Evolutionary conservation across 1,284 basidiomycete genomes (phyloP).

Genomic region (Microbotryum scabiosae): DNA sequence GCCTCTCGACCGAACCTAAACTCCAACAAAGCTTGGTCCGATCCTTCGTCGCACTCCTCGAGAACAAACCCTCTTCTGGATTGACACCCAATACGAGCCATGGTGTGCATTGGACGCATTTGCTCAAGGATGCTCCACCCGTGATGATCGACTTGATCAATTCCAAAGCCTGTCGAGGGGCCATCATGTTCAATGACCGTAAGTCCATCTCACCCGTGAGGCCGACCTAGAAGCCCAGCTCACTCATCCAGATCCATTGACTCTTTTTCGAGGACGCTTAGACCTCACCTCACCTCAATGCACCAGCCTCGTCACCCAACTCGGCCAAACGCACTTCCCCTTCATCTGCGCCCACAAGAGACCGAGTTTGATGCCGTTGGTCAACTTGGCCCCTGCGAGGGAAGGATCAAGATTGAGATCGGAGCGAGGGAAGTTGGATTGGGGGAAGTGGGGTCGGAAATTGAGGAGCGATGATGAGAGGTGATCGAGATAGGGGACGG

Average conservation of each 20-base stretch:
- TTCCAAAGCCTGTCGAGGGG: slow-evolving; percentile 85
- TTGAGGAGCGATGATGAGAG: too few species aligned
- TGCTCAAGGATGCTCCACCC: slow-evolving; percentile 66
- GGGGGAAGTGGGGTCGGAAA: neutral
- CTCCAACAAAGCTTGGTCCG: slow-evolving; percentile 36
- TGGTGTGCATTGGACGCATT: slow-evolving; percentile 53
- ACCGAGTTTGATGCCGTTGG: slow-evolving; percentile 42
- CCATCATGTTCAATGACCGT: slow-evolving; percentile 90
- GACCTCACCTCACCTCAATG: slow-evolving; percentile 60
- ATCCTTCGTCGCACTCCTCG: slow-evolving; percentile 12
- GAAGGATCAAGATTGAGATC: neutral
- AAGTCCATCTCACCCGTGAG: neutral
- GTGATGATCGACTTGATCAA: slow-evolving; percentile 73
- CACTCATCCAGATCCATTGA: neutral
- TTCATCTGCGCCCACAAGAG: slow-evolving; percentile 89
- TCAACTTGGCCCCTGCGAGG: slow-evolving; percentile 25
- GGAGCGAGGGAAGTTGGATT: neutral
- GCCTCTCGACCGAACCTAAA: slow-evolving; percentile 29
- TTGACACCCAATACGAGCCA: neutral
- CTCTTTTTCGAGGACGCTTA: neutral
- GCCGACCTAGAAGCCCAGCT: slow-evolving; percentile 25
- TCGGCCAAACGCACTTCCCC: slow-evolving; percentile 66
- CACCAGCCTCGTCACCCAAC: slow-evolving; percentile 54
- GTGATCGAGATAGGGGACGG: too few species aligned
- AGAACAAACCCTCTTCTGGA: neutral